Evolutionary conservation across 352 stramenopile genomes (phyloP).

Genomic region (Pythium sukuiense): DNA sequence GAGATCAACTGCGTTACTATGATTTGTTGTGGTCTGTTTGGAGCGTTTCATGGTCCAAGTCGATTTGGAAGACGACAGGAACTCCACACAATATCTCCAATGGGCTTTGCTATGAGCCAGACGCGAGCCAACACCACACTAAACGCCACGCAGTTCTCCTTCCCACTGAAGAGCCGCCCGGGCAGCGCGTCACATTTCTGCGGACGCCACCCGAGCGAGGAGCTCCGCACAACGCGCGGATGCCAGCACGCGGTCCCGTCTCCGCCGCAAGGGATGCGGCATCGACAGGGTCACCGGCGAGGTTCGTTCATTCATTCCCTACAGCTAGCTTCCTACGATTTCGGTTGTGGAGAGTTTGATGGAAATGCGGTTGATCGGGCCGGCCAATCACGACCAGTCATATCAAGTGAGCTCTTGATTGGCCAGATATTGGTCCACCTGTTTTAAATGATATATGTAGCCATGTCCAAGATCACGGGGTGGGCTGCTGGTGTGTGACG

Average conservation of each 20-base stretch:
- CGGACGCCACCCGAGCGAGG: constrained; percentile 16
- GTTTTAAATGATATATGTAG: constrained; percentile 3
- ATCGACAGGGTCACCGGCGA: constrained; percentile 8
- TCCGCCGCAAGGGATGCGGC: constrained; percentile 6
- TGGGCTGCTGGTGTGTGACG: neutral
- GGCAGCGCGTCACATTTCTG: constrained; percentile 40
- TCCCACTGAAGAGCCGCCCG: constrained; percentile 25
- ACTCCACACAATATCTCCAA: constrained; percentile 71
- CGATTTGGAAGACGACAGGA: constrained; percentile 58
- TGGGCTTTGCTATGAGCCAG: constrained; percentile 43
- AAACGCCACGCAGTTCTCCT: constrained; percentile 1
- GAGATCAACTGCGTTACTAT: neutral
- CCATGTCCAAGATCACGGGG: neutral
- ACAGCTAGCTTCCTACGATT: too few relatives aligned
- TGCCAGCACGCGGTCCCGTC: constrained; percentile 4
- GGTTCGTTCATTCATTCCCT: neutral
- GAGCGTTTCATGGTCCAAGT: constrained; percentile 77
- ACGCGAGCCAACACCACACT: neutral
- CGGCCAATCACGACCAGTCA: neutral
- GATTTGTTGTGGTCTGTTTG: constrained; percentile 33
- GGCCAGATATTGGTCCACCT: neutral
- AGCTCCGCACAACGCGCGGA: neutral
- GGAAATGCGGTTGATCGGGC: neutral
- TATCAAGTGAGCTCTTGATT: neutral
- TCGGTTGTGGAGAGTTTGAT: too few relatives aligned